Conservation (phyloP, 2,329 filamentous ascomycete genomes). For the Aspergillus sp. region DNA sequence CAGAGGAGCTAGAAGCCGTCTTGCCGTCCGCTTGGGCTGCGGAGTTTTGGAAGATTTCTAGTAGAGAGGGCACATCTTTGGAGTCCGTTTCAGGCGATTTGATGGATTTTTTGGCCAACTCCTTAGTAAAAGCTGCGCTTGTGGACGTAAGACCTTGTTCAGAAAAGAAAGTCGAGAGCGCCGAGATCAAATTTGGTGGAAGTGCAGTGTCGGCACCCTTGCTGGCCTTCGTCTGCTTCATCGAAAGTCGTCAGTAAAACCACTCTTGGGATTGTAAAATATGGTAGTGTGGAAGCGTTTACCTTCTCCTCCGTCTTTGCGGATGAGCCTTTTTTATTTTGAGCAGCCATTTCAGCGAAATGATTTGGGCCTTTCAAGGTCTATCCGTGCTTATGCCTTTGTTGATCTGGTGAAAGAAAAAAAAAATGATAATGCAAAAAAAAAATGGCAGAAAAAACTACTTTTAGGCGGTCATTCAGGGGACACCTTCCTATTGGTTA, state of each 20-base stretch:
- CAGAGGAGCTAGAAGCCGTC: constrained; percentile 10
- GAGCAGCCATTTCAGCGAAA: constrained; percentile 27
- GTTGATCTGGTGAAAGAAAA: constrained; percentile 19
- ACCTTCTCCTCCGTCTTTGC: constrained; percentile 28
- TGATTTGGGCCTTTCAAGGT: neutral
- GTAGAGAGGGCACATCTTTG: constrained; percentile 37
- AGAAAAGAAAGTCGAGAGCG: constrained; percentile 66
- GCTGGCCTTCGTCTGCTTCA: constrained; percentile 4
- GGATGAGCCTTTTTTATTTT: constrained; percentile 23
- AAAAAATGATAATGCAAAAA: constrained; percentile 23
- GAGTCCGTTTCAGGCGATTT: constrained; percentile 20
- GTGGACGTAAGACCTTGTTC: constrained; percentile 65
- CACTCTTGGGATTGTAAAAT: neutral
- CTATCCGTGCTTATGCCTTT: neutral
- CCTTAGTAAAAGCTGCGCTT: constrained; percentile 62
- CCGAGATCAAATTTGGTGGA: constrained; percentile 63
- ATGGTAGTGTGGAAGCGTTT: neutral
- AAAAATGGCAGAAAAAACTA: constrained; percentile 18
- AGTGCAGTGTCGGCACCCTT: constrained; percentile 34
- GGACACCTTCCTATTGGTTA: constrained; percentile 22
- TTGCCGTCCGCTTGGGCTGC: constrained; percentile 18
- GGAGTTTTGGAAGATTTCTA: constrained; percentile 41
- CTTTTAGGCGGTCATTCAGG: constrained; percentile 25
- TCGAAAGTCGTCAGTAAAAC: constrained; percentile 13
- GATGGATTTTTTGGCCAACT: constrained; percentile 46